These are phyloP conservation scores for Arthrocladium fulminans DNA, from an alignment of 2,329 filamentous ascomycete genomes.

Conservation along the genomic window DNA sequence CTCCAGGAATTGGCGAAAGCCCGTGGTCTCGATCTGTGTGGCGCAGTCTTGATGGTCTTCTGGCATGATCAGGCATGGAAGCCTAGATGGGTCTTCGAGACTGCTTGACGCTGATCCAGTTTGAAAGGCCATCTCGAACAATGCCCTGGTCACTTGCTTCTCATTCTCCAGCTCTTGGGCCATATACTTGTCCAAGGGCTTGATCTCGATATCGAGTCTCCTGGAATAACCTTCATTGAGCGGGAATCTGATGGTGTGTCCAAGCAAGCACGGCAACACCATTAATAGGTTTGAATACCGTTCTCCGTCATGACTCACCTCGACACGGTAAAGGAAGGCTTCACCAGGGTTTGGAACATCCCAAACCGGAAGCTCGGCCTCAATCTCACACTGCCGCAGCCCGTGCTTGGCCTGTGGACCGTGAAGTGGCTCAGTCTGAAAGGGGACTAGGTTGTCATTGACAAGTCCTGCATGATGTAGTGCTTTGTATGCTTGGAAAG, in stretches of 20 bases:
- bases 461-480: slow-evolving; percentile 64
- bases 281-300: slow-evolving; percentile 11
- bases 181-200: background rate
- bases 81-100: background rate
- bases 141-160: background rate
- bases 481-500: slow-evolving; percentile 66
- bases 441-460: slow-evolving; percentile 68
- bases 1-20: background rate
- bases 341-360: slow-evolving; percentile 23
- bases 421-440: slow-evolving; percentile 26
- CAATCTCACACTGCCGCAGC: slow-evolving; percentile 20
- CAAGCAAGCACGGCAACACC: slow-evolving; percentile 14
- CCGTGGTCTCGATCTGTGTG: background rate
- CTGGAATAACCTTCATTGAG: slow-evolving; percentile 8
- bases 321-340: slow-evolving; percentile 13
- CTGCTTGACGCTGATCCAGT: slow-evolving; percentile 3
- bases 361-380: slow-evolving; percentile 33
- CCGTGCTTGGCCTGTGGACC: slow-evolving; percentile 12
- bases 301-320: slow-evolving; percentile 4
- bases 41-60: background rate
- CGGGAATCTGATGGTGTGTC: slow-evolving; percentile 8
- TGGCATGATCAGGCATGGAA: background rate
- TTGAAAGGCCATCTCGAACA: slow-evolving; percentile 4
- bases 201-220: background rate
- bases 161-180: background rate